Conservation (phyloP, 2,329 filamentous ascomycete genomes). For the Pestalotiopsis sp. region DNA sequence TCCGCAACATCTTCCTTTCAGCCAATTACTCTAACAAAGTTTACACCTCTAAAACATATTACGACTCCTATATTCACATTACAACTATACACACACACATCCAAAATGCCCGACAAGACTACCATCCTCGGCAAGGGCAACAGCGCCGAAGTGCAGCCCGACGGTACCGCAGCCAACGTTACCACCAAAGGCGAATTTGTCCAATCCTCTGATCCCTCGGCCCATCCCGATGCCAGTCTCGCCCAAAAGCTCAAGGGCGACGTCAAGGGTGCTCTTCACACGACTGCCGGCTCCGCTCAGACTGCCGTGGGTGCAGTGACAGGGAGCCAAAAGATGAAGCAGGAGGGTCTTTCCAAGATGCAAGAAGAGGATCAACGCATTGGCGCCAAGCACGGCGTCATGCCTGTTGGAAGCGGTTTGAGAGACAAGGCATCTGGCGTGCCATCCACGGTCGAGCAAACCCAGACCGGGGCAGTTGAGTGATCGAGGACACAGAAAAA, state of each 20-base stretch:
- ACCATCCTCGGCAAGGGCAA: conserved; percentile 10
- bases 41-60: background rate
- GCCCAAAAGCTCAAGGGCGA: conserved; percentile 29
- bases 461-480: background rate
- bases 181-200: conserved; percentile 21
- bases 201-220: conserved; percentile 22
- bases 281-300: conserved; percentile 24
- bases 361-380: conserved; percentile 27
- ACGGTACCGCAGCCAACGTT: conserved; percentile 18
- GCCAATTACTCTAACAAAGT: no score
- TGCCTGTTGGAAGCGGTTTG: conserved; percentile 23
- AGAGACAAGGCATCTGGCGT: conserved; percentile 16
- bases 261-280: conserved; percentile 23
- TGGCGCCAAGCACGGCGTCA: conserved; percentile 24
- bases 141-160: conserved; percentile 11
- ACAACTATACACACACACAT: background rate
- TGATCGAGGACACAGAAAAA: background rate
- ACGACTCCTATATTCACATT: background rate
- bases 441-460: conserved; percentile 1
- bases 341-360: conserved; percentile 27
- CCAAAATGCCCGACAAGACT: conserved; percentile 8
- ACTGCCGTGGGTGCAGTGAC: conserved; percentile 22
- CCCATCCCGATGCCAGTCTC: conserved; percentile 21
- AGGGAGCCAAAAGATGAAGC: conserved; percentile 24
- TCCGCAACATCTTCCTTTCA: no score